These are phyloP conservation scores for Yamadazyma atlantica DNA, from an alignment of 1,139 yeast species.

Conservation along the genomic window DNA sequence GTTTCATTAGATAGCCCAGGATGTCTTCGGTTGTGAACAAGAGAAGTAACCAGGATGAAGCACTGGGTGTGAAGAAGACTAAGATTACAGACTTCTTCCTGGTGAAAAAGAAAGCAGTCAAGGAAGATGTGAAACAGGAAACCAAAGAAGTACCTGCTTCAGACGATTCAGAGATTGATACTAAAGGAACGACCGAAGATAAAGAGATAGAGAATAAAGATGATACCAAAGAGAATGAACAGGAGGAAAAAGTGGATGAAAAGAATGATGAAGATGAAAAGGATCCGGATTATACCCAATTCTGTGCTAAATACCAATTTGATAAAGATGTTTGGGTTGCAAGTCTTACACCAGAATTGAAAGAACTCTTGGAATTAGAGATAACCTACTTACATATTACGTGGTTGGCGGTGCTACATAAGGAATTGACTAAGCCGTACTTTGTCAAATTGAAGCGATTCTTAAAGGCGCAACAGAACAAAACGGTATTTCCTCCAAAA, in stretches of 20 bases:
- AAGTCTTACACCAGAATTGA: constrained; percentile 52
- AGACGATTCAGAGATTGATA: constrained; percentile 1
- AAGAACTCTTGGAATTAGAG: constrained; percentile 62
- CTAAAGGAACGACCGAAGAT: no score
- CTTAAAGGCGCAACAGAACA: constrained; percentile 37
- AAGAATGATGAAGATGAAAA: constrained; percentile 4
- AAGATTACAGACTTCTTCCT: constrained; percentile 16
- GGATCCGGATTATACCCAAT: constrained; percentile 3
- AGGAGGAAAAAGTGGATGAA: neutral
- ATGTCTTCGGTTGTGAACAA: neutral
- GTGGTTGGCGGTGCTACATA: constrained; percentile 72
- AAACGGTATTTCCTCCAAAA: constrained; percentile 73
- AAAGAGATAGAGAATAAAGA: no score
- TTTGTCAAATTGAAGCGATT: constrained; percentile 72
- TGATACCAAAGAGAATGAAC: neutral
- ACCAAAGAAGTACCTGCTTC: neutral
- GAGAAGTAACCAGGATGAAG: neutral
- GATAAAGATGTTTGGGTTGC: constrained; percentile 56
- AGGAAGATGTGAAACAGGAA: neutral
- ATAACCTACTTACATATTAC: constrained; percentile 66
- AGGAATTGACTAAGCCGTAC: constrained; percentile 82
- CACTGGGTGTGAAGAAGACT: constrained; percentile 7
- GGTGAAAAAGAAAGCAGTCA: constrained; percentile 5
- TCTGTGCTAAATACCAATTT: constrained; percentile 25
- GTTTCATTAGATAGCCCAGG: no score